Base-by-base conservation (phyloP, 768 basidiomycete species). In the Boletus rufocinnamomeus region DNA sequence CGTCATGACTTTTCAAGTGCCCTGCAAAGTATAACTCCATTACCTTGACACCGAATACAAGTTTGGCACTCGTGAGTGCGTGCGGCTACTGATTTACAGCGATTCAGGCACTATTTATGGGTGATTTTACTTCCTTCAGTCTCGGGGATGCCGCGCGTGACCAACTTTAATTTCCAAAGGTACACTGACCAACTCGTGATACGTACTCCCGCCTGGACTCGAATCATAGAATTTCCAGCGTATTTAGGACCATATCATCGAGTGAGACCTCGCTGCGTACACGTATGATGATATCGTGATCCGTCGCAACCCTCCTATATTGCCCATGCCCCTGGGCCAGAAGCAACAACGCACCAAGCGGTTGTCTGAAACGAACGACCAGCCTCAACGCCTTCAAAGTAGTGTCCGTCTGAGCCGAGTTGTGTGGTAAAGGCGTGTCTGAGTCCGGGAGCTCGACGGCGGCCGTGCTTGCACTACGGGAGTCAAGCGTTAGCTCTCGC, bases 231-330 rank as follows among this genome's bases (percentile, higher is more conserved):
- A 66, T 37, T 0, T 58, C 54, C 14, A 67, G 37, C 6, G 47
- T 63, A 10, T 32, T 27, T 6, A 67, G 34, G 14, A 14, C 3
- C 40, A 67, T 43, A 23, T 63, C 51, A 19, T 38, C 49, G 8
- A 66, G 43, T 1, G 59, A 35, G 10, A 63, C 48, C 0, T n/a
- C 47, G 4, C 40, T 27, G 5, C 55, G 63, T 6, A 60, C 49
- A 25, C 48, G 48, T 28, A 69, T 54, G 27, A 47, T 13, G 4
- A 67, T 63, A 2, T 63, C 48, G 25, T 40, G 30, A 14, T 59
- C 57, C 41, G 54, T 57, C 32, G 50, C 66, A 9, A 68, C 52
- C 45, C 66, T 65, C 35, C 23, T 49, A 27, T 66, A 68, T 41
- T 47, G 54, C 14, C 50, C 46, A 9, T 47, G 61, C 0, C 57